Conservation (phyloP, 148 eudicot species). For the Linanthus parryae region DNA sequence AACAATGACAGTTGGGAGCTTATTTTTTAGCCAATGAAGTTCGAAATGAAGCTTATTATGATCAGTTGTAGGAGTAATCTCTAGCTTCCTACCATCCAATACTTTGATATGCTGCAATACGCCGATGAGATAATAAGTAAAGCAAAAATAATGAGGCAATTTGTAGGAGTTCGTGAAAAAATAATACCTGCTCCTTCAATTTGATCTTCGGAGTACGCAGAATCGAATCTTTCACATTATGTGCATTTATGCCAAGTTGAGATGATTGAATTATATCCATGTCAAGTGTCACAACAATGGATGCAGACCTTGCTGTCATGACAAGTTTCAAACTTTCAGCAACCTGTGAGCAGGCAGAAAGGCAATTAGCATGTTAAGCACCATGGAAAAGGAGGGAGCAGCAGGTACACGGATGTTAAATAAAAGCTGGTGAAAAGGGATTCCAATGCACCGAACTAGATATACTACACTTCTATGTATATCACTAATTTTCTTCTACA, state of each 20-base stretch:
- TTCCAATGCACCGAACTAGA: no score
- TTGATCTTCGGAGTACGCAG: slow-evolving; percentile 31
- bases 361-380: no score
- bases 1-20: slow-evolving; percentile 62
- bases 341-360: slow-evolving; percentile 54
- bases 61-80: slow-evolving; percentile 38
- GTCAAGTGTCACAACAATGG: slow-evolving; percentile 57
- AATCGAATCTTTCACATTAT: slow-evolving; percentile 55
- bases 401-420: no score
- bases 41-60: slow-evolving; percentile 52
- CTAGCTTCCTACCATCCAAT: slow-evolving; percentile 45
- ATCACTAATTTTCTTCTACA: no score
- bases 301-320: slow-evolving; percentile 38
- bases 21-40: slow-evolving; percentile 49
- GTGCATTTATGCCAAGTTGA: slow-evolving; percentile 52
- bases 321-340: slow-evolving; percentile 69
- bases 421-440: no score
- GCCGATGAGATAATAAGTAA: slow-evolving; percentile 5
- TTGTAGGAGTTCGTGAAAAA: neutral
- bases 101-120: slow-evolving; percentile 56
- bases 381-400: no score
- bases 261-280: slow-evolving; percentile 46
- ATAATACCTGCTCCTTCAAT: slow-evolving; percentile 36
- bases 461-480: no score
- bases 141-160: neutral